phyloP scores from a whole-genome alignment of 768 basidiomycete species.

The Austroboletus eburneus region DNA sequence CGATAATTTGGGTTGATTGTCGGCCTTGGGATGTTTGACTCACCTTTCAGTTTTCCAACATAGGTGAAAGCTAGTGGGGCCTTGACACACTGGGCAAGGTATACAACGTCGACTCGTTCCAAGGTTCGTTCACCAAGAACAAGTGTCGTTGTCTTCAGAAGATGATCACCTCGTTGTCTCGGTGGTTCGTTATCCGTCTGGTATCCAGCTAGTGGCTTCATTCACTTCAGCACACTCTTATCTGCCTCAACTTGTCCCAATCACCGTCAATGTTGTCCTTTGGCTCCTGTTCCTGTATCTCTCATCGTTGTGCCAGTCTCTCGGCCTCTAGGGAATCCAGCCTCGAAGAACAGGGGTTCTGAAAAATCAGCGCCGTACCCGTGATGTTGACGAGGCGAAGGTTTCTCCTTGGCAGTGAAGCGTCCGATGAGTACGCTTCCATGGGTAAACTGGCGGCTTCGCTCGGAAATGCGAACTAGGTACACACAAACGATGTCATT shows the following conservation, averaged over 20 bases:
- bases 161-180: conserved; percentile 72
- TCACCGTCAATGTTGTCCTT: too few relatives aligned
- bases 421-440: conserved; percentile 18
- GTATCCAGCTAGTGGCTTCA: too few relatives aligned
- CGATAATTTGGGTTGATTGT: too few relatives aligned
- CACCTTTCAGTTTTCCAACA: too few relatives aligned
- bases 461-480: conserved; percentile 12
- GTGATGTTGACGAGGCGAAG: conserved; percentile 69
- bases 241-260: too few relatives aligned
- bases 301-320: too few relatives aligned
- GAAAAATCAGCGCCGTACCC: conserved; percentile 53
- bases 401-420: conserved; percentile 19
- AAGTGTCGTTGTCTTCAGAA: conserved; percentile 39
- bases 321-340: too few relatives aligned
- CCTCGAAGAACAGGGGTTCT: conserved; percentile 61
- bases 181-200: too few relatives aligned
- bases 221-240: too few relatives aligned
- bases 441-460: conserved; percentile 23
- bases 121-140: conserved; percentile 46
- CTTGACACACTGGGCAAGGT: conserved; percentile 68
- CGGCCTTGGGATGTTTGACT: too few relatives aligned
- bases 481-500: neutral
- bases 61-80: too few relatives aligned
- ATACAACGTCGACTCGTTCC: conserved; percentile 78
- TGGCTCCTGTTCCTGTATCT: too few relatives aligned